Percentiles rank a stretch among this genome's conserved stretches.
Evolutionary conservation across 2,329 filamentous ascomycete species (phyloP).

Genomic region (Fusarium albosuccineum): DNA sequence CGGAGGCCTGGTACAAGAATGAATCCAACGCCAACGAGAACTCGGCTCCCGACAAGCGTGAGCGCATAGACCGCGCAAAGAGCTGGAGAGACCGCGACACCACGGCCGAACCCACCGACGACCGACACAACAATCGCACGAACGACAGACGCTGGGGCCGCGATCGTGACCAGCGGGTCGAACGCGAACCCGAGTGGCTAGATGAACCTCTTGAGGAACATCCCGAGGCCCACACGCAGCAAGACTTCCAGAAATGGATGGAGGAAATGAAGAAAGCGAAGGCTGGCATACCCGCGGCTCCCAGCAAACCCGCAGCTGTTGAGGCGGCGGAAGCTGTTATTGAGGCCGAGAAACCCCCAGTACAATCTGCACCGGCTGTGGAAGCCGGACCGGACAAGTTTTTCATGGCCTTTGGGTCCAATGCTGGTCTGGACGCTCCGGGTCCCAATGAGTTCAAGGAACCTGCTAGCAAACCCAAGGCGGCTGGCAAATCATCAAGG

Average conservation of each 20-base stretch:
- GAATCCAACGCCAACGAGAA: conserved; percentile 54
- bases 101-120: conserved; percentile 60
- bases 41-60: conserved; percentile 58
- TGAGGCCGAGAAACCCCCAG: conserved; percentile 66
- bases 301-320: conserved; percentile 53
- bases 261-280: conserved; percentile 84
- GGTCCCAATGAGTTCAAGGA: conserved; percentile 64
- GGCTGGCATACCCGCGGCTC: conserved; percentile 51
- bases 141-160: conserved; percentile 68
- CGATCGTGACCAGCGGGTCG: conserved; percentile 70
- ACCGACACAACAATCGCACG: conserved; percentile 67
- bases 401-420: conserved; percentile 70
- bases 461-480: conserved; percentile 65
- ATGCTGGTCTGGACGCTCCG: conserved; percentile 60
- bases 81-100: conserved; percentile 70
- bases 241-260: conserved; percentile 96
- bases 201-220: conserved; percentile 80
- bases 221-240: conserved; percentile 80
- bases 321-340: conserved; percentile 52
- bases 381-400: conserved; percentile 83
- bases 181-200: conserved; percentile 93
- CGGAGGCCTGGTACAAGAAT: conserved; percentile 82
- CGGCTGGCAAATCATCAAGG: conserved; percentile 77
- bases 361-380: conserved; percentile 71
- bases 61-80: conserved; percentile 70